phyloP scores from a whole-genome alignment of 495 filamentous ascomycete species.

The Hyphodiscus hymeniophilus region DNA sequence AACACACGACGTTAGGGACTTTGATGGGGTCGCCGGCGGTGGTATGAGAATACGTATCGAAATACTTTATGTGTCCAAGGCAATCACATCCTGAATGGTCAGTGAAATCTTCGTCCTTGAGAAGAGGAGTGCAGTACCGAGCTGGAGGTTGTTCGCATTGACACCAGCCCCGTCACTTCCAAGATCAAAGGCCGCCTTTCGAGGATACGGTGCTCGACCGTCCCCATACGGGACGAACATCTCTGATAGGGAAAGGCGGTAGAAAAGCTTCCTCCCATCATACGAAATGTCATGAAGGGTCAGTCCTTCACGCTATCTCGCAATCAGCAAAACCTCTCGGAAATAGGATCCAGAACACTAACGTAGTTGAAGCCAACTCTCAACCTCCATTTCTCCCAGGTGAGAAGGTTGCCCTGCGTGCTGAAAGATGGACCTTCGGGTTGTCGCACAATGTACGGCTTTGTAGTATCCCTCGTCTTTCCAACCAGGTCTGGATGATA shows the following conservation, averaged over 20 bases:
- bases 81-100: too few relatives aligned
- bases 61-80: conserved; percentile 67
- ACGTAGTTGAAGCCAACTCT: conserved; percentile 64
- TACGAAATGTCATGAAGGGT: conserved; percentile 65
- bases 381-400: conserved; percentile 68
- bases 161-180: conserved; percentile 66
- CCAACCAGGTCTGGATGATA: not conserved
- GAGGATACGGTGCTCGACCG: conserved; percentile 61
- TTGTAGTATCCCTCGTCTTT: conserved; percentile 13
- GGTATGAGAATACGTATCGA: conserved; percentile 24
- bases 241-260: conserved; percentile 61
- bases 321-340: too few relatives aligned
- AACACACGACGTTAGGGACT: conserved; percentile 67
- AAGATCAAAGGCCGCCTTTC: conserved; percentile 71
- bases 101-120: too few relatives aligned
- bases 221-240: conserved; percentile 77
- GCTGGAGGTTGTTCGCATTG: conserved; percentile 65
- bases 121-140: too few relatives aligned
- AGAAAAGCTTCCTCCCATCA: conserved; percentile 56
- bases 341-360: too few relatives aligned
- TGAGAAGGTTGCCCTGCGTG: conserved; percentile 37
- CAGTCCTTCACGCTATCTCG: conserved; percentile 64
- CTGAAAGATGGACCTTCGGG: conserved; percentile 45
- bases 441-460: conserved; percentile 42
- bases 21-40: conserved; percentile 45